A percentile compares a stretch with the other conserved stretches of the same genome.
These are phyloP conservation scores for Ciborinia camelliae DNA, from an alignment of 2,329 filamentous ascomycete genomes.

Conservation along the genomic window DNA sequence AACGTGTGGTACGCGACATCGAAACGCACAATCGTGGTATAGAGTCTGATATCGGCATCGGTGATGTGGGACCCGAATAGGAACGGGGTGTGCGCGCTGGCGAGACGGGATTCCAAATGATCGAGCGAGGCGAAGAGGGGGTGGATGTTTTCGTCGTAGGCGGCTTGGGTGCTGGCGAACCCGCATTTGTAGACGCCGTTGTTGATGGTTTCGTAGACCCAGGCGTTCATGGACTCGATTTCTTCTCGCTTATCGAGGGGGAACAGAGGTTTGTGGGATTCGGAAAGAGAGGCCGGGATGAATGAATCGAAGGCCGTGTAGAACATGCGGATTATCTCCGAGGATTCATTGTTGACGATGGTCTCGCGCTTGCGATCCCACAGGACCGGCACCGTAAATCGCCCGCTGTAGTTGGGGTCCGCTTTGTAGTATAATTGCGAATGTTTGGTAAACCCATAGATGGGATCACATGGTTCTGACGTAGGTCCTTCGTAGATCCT, in stretches of 20 bases:
- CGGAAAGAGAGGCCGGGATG: background rate
- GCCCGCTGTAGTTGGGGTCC: conserved; percentile 59
- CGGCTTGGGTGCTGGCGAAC: conserved; percentile 76
- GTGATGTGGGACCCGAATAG: conserved; percentile 63
- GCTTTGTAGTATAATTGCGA: conserved; percentile 63
- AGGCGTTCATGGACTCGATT: conserved; percentile 55
- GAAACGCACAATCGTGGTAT: conserved; percentile 49
- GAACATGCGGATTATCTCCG: conserved; percentile 78
- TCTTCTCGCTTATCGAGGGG: background rate
- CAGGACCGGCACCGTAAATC: conserved; percentile 65
- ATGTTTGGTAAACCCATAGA: conserved; percentile 52
- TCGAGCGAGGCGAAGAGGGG: conserved; percentile 74
- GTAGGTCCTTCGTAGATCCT: conserved; percentile 20
- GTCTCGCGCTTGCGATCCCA: conserved; percentile 53
- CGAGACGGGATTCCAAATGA: conserved; percentile 62
- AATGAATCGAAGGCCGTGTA: conserved; percentile 49
- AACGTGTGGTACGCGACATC: conserved; percentile 65
- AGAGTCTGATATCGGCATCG: conserved; percentile 57
- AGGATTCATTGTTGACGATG: conserved; percentile 76
- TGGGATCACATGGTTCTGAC: conserved; percentile 16
- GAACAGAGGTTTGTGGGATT: background rate
- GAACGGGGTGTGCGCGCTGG: conserved; percentile 47
- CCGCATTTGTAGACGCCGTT: conserved; percentile 71
- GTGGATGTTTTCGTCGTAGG: conserved; percentile 70
- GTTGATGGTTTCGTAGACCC: conserved; percentile 71